Percentiles rank a stretch among this genome's conserved stretches.
Conservation (phyloP, 768 basidiomycete species). For the Sarcodon sp. region DNA sequence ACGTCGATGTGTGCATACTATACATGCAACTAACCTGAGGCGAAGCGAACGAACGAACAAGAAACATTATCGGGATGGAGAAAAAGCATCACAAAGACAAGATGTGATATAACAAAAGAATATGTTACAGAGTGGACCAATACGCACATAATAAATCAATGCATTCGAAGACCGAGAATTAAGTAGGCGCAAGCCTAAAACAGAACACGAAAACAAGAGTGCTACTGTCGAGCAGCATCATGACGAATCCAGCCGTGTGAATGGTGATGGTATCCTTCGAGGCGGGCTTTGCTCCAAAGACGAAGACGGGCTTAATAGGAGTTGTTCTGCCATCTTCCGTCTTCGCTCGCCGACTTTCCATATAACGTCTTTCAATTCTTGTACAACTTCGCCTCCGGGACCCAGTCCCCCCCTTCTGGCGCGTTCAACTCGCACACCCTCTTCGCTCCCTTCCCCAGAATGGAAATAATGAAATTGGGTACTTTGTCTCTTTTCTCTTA, state of each 20-base stretch:
- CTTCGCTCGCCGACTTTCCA: constrained; percentile 73
- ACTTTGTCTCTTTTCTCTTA: constrained; percentile 28
- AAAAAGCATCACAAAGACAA: too few relatives aligned
- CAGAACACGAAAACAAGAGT: background rate
- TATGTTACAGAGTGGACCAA: too few relatives aligned
- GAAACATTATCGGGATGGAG: too few relatives aligned
- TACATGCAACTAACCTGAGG: too few relatives aligned
- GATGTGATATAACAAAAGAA: too few relatives aligned
- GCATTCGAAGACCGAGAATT: background rate
- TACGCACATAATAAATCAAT: too few relatives aligned
- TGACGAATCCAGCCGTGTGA: background rate
- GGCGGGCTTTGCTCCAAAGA: background rate
- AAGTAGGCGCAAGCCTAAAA: background rate
- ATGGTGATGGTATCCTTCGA: background rate
- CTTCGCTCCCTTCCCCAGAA: too few relatives aligned
- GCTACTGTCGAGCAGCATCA: background rate
- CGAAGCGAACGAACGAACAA: too few relatives aligned
- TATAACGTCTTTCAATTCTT: constrained; percentile 78
- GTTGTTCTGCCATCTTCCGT: constrained; percentile 31
- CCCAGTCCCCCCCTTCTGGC: constrained; percentile 40
- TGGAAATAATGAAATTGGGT: too few relatives aligned
- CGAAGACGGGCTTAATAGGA: background rate
- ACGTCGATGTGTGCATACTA: too few relatives aligned
- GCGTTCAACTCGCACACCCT: too few relatives aligned
- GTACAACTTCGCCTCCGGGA: constrained; percentile 67